These are phyloP conservation scores for Protomyces inouyei DNA, from an alignment of 1,139 yeast species.

Conservation along the genomic window DNA sequence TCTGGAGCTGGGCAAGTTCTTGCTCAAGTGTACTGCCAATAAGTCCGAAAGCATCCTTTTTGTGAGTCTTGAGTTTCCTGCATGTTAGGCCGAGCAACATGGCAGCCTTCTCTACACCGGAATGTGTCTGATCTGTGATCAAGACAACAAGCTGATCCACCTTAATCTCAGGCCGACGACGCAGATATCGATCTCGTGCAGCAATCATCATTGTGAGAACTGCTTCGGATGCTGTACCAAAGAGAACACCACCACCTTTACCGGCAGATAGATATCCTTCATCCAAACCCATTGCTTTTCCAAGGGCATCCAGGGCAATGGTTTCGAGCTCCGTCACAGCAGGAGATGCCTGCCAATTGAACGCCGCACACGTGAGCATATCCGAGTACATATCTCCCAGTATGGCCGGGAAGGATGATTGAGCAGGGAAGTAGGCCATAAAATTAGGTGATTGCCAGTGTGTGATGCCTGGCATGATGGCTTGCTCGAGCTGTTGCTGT, in stretches of 20 bases:
- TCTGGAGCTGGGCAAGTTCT: slow-evolving; percentile 30
- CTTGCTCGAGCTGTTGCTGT: slow-evolving; percentile 31
- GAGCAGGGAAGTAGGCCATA: slow-evolving; percentile 35
- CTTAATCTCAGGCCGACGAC: slow-evolving; percentile 25
- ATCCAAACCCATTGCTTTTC: slow-evolving; percentile 32
- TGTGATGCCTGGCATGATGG: slow-evolving; percentile 34
- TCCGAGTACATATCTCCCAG: slow-evolving; percentile 34
- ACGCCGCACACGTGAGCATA: slow-evolving; percentile 34
- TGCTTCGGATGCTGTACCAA: slow-evolving; percentile 35
- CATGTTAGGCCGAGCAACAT: slow-evolving; percentile 32
- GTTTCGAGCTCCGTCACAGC: slow-evolving; percentile 35
- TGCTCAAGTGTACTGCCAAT: slow-evolving; percentile 29
- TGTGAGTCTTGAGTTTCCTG: slow-evolving; percentile 29
- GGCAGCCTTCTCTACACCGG: slow-evolving; percentile 35
- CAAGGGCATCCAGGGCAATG: slow-evolving; percentile 34
- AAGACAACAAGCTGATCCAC: slow-evolving; percentile 32
- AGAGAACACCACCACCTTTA: slow-evolving; percentile 34
- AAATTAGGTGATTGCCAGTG: slow-evolving; percentile 35
- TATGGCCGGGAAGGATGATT: slow-evolving; percentile 33
- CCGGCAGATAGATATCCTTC: slow-evolving; percentile 31
- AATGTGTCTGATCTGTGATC: slow-evolving; percentile 34
- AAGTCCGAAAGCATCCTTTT: slow-evolving; percentile 31
- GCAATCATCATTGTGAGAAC: slow-evolving; percentile 33
- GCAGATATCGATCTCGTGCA: slow-evolving; percentile 34
- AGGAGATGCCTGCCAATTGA: slow-evolving; percentile 35